phyloP scores from a whole-genome alignment of 2,329 filamentous ascomycete genomes.

The Penicillium sp. region DNA sequence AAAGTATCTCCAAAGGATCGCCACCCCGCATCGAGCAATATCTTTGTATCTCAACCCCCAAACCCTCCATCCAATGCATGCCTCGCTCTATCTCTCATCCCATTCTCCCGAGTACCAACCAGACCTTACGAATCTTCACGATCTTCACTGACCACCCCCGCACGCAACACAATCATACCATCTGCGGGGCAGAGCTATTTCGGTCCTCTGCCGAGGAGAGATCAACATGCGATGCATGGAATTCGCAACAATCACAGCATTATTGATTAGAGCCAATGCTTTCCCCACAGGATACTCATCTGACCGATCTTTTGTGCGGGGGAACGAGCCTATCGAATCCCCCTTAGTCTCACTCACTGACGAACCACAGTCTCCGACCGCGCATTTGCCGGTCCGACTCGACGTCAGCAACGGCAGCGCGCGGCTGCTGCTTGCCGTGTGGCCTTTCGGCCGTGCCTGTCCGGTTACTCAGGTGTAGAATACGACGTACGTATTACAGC shows the following conservation, averaged over 20 bases:
- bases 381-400: background rate
- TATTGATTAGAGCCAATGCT: background rate
- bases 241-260: background rate
- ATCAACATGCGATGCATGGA: constrained; percentile 2
- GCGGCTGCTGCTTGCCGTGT: background rate
- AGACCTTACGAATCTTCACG: background rate
- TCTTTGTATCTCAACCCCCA: background rate
- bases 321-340: background rate
- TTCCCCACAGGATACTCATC: constrained; percentile 1
- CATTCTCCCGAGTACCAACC: background rate
- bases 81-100: background rate
- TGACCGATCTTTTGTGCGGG: background rate
- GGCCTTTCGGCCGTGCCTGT: background rate
- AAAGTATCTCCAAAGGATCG: background rate
- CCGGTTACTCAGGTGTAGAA: background rate
- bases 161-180: background rate
- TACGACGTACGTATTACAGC: background rate
- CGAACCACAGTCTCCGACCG: background rate
- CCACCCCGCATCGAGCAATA: background rate
- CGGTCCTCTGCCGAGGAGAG: background rate
- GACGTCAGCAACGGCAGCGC: background rate
- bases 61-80: background rate
- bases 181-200: background rate
- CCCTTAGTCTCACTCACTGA: background rate
- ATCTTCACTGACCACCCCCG: background rate